A percentile compares a stretch with the other conserved stretches of the same genome.
Conservation (phyloP, 768 basidiomycete species). For the Russula lepida region DNA sequence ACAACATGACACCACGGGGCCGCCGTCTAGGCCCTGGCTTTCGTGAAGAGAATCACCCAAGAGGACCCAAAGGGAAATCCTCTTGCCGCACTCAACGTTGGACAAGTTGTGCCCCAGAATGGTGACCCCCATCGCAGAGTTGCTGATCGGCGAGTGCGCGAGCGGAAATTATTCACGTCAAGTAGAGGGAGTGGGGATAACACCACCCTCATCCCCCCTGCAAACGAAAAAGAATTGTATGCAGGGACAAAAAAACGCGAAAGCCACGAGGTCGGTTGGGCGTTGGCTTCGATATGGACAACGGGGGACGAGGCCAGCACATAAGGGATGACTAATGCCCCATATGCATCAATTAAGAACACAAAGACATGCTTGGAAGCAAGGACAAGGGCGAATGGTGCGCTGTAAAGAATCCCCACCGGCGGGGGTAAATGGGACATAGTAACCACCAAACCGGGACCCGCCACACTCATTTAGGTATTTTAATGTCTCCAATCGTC, state of each 20-base stretch:
- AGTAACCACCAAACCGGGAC: constrained; percentile 3
- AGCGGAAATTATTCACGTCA: constrained; percentile 9
- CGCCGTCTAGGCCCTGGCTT: constrained; percentile 14
- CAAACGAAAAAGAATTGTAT: too few species aligned
- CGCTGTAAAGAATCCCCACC: constrained; percentile 9
- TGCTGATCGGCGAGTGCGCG: constrained; percentile 7
- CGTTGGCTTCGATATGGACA: neutral
- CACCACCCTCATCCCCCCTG: neutral
- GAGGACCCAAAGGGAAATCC: neutral
- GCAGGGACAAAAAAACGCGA: constrained; percentile 5
- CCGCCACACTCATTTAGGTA: neutral
- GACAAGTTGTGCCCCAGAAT: neutral
- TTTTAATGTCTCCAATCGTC: constrained; percentile 33
- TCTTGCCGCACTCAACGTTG: neutral
- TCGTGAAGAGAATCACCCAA: constrained; percentile 1
- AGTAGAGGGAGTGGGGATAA: neutral
- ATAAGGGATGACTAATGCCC: constrained; percentile 9
- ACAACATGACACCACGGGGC: constrained; percentile 15
- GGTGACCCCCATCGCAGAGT: neutral
- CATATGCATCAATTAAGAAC: constrained; percentile 9
- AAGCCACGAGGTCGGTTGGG: constrained; percentile 15
- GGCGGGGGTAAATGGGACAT: constrained; percentile 10
- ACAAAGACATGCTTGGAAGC: constrained; percentile 8
- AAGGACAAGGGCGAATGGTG: neutral
- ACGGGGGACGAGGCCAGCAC: constrained; percentile 1